These are phyloP conservation scores for Monoraphidium neglectum DNA, from an alignment of 139 green algal genomes.

Conservation along the genomic window DNA sequence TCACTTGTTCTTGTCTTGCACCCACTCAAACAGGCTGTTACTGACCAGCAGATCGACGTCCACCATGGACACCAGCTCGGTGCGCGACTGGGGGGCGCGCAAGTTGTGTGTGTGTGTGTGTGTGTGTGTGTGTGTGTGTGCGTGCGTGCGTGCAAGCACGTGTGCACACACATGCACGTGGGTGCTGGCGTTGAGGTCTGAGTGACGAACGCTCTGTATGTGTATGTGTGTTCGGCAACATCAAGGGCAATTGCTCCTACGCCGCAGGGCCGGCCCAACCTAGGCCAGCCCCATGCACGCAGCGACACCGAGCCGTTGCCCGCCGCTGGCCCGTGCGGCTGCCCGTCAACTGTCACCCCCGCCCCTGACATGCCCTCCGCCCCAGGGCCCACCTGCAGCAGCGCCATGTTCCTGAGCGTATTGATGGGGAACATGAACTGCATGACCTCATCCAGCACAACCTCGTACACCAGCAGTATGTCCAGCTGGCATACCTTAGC, in stretches of 20 bases:
- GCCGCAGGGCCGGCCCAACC: neutral
- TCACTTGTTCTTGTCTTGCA: too few species aligned
- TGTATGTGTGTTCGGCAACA: neutral
- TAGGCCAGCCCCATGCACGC: neutral
- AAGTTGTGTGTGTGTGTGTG: too few species aligned
- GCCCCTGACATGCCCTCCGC: slow-evolving; percentile 55
- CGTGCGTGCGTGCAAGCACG: too few species aligned
- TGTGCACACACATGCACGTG: too few species aligned
- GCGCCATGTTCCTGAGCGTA: slow-evolving; percentile 43
- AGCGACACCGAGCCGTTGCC: slow-evolving; percentile 12
- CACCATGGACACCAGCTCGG: too few species aligned
- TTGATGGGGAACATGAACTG: slow-evolving; percentile 54
- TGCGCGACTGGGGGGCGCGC: too few species aligned
- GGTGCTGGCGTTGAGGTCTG: neutral
- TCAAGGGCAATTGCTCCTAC: neutral
- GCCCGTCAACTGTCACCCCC: slow-evolving; percentile 41
- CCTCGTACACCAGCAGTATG: slow-evolving; percentile 48
- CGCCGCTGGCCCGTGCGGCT: slow-evolving; percentile 17
- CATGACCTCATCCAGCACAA: slow-evolving; percentile 38
- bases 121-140: too few species aligned
- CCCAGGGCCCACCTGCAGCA: slow-evolving; percentile 39
- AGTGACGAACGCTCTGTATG: neutral
- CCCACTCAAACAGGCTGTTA: too few species aligned
- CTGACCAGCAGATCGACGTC: too few species aligned
- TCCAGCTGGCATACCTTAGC: slow-evolving; percentile 34